Conservation (phyloP, 106 monocot species). For the Phalaenopsis equestris region DNA sequence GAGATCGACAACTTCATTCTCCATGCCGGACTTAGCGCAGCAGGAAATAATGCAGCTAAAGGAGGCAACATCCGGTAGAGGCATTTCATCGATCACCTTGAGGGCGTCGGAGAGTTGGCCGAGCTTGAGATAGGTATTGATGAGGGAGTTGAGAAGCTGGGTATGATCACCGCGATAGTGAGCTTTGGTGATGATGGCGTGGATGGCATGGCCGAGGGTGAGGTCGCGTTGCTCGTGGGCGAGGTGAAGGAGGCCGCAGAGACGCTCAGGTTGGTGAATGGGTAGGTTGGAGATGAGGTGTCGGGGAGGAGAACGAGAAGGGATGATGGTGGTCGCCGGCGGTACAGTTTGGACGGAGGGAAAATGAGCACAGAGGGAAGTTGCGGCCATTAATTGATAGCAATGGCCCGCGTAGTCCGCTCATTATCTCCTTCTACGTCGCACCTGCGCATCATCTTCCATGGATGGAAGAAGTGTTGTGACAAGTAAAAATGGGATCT, state of each 20-base stretch:
- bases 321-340: background rate
- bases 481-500: too few relatives aligned
- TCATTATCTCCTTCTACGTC: too few relatives aligned
- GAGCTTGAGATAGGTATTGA: slow-evolving; percentile 43
- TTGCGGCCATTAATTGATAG: background rate
- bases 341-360: background rate
- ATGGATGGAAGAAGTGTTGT: too few relatives aligned
- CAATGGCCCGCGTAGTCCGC: too few relatives aligned
- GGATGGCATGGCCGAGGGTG: slow-evolving; percentile 35
- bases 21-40: slow-evolving; percentile 32
- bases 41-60: slow-evolving; percentile 55
- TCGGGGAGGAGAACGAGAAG: background rate
- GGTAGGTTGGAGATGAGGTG: slow-evolving; percentile 4
- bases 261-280: background rate
- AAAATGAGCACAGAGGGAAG: background rate
- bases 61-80: slow-evolving; percentile 45
- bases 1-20: slow-evolving; percentile 21
- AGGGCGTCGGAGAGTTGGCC: slow-evolving; percentile 40
- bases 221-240: slow-evolving; percentile 29
- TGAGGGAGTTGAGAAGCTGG: slow-evolving; percentile 42
- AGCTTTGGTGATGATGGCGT: slow-evolving; percentile 36
- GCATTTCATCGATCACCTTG: slow-evolving; percentile 45
- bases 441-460: too few relatives aligned
- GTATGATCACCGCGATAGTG: background rate
- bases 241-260: slow-evolving; percentile 37